These are phyloP conservation scores for Microbotryum violaceum DNA, from an alignment of 1,284 basidiomycete species.

Conservation along the genomic window DNA sequence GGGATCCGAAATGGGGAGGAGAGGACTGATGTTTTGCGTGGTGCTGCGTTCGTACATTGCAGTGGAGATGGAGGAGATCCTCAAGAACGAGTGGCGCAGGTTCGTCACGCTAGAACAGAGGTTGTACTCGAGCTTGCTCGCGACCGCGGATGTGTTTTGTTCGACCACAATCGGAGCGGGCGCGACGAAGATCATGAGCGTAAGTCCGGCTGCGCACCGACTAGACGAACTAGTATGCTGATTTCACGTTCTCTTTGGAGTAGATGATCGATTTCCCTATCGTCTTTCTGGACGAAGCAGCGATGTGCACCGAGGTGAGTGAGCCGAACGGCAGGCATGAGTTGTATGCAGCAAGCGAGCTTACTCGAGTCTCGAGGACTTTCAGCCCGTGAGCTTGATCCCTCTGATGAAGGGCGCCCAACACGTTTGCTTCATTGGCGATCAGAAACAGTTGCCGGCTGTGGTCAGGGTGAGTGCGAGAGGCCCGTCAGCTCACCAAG, in stretches of 20 bases:
- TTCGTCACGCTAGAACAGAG: conserved; percentile 36
- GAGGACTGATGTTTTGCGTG: not conserved
- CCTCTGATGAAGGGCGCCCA: conserved; percentile 82
- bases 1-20: not conserved
- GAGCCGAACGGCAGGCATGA: no score
- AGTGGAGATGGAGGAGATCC: conserved; percentile 31
- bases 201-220: not conserved
- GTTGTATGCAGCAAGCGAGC: no score
- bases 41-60: not conserved
- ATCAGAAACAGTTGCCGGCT: conserved; percentile 93
- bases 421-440: conserved; percentile 83
- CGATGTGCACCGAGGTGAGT: conserved; percentile 75
- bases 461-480: conserved; percentile 52
- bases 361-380: not conserved
- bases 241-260: conserved; percentile 39
- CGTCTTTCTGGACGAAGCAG: conserved; percentile 89
- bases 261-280: conserved; percentile 78
- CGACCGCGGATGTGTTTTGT: conserved; percentile 42
- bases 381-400: conserved; percentile 62
- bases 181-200: conserved; percentile 26
- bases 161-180: conserved; percentile 38
- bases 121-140: conserved; percentile 40
- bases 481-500: conserved; percentile 3
- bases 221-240: no score
- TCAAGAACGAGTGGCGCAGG: conserved; percentile 32